Conservation (phyloP, 208 protist species). For the Wallacemonas sp. region DNA sequence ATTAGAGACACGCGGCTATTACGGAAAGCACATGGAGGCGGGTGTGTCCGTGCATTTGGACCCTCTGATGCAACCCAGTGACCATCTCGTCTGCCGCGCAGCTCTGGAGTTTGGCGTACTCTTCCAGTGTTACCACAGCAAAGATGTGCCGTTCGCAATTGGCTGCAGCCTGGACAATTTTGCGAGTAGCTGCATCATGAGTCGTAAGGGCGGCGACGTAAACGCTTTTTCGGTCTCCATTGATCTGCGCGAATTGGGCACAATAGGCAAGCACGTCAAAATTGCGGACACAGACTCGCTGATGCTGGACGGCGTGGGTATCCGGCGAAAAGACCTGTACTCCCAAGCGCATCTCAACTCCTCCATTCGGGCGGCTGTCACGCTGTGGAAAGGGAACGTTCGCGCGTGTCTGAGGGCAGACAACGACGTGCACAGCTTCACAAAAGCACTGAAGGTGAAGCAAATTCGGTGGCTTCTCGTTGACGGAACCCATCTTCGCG, state of each 20-base stretch:
- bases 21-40: conserved; percentile 43
- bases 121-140: conserved; percentile 38
- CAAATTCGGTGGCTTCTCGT: conserved; percentile 42
- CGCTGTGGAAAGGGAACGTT: conserved; percentile 68
- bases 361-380: conserved; percentile 49
- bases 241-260: conserved; percentile 45
- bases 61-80: conserved; percentile 41
- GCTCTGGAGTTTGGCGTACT: conserved; percentile 36
- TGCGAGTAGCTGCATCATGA: conserved; percentile 35
- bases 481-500: conserved; percentile 43
- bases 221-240: conserved; percentile 55
- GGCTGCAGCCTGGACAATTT: conserved; percentile 72
- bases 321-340: conserved; percentile 57
- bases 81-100: conserved; percentile 29
- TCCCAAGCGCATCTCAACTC: conserved; percentile 31
- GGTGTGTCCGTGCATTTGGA: conserved; percentile 50
- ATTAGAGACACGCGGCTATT: conserved; percentile 44
- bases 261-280: conserved; percentile 38
- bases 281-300: conserved; percentile 36
- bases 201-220: conserved; percentile 29
- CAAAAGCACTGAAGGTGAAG: conserved; percentile 44
- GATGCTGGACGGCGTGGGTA: conserved; percentile 53
- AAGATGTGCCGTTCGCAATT: conserved; percentile 53
- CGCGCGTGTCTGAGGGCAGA: conserved; percentile 53
- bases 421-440: conserved; percentile 38